phyloP scores from a whole-genome alignment of 2,329 filamentous ascomycete genomes.

The Hortaea sp. region DNA sequence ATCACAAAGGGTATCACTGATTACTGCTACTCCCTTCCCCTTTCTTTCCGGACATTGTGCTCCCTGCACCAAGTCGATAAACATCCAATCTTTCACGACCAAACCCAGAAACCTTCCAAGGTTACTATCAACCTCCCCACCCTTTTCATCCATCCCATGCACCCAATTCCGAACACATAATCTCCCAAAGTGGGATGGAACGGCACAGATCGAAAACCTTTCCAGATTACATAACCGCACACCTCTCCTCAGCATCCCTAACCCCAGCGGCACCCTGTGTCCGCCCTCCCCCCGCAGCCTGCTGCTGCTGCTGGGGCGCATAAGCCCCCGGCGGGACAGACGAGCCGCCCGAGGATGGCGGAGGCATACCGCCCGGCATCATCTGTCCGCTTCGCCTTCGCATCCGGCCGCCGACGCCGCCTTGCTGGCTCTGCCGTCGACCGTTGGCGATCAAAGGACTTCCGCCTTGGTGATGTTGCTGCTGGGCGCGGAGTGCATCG shows the following conservation, averaged over 20 bases:
- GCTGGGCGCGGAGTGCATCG: constrained; percentile 22
- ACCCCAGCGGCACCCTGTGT: constrained; percentile 14
- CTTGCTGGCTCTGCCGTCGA: constrained; percentile 3
- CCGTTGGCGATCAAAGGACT: constrained; percentile 7
- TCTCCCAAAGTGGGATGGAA: no score
- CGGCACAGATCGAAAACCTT: background rate
- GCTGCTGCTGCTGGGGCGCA: constrained; percentile 4
- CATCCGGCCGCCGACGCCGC: constrained; percentile 6
- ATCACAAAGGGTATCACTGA: background rate
- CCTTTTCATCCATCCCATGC: background rate
- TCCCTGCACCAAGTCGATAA: no score
- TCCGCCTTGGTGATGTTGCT: constrained; percentile 12
- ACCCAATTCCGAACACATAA: no score
- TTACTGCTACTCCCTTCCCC: background rate
- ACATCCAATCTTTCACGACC: no score
- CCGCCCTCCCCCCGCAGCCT: constrained; percentile 7
- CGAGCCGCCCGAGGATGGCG: background rate
- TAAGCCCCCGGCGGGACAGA: background rate
- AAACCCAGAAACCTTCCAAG: no score
- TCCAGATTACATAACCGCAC: constrained; percentile 37
- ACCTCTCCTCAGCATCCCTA: constrained; percentile 28
- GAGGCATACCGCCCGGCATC: constrained; percentile 2
- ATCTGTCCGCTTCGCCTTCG: constrained; percentile 13
- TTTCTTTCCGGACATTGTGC: background rate
- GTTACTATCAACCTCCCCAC: background rate